These are phyloP conservation scores for Populus nigra DNA, from an alignment of 345 rosid genomes.

Conservation along the genomic window DNA sequence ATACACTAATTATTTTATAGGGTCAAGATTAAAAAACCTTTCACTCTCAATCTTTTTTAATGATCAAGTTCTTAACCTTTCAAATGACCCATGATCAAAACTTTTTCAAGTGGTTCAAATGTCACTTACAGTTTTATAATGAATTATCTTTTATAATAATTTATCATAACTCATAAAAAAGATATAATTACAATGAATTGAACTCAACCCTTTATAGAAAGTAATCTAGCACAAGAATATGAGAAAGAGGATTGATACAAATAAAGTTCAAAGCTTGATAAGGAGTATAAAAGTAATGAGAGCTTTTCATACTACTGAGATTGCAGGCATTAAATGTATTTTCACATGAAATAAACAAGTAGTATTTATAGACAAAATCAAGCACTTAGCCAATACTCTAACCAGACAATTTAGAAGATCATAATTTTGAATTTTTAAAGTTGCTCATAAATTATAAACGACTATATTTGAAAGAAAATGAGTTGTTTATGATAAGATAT, in stretches of 20 bases:
- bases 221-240: not conserved
- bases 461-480: no score
- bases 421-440: no score
- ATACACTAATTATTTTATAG: not conserved
- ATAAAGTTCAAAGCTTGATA: not conserved
- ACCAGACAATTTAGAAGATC: no score
- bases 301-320: not conserved
- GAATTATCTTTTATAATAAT: no score
- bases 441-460: no score
- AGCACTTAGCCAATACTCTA: not conserved
- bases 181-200: no score
- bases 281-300: not conserved
- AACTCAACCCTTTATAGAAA: no score
- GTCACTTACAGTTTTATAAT: accelerated
- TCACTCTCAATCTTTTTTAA: not conserved
- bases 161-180: no score
- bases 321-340: not conserved
- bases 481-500: no score
- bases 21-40: not conserved
- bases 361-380: not conserved
- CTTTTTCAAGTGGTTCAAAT: no score
- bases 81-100: not conserved
- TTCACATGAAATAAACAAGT: not conserved
- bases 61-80: not conserved
- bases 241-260: not conserved